These are phyloP conservation scores for Colletotrichum lindemuthianum DNA, from an alignment of 2,329 filamentous ascomycete species.

Conservation along the genomic window DNA sequence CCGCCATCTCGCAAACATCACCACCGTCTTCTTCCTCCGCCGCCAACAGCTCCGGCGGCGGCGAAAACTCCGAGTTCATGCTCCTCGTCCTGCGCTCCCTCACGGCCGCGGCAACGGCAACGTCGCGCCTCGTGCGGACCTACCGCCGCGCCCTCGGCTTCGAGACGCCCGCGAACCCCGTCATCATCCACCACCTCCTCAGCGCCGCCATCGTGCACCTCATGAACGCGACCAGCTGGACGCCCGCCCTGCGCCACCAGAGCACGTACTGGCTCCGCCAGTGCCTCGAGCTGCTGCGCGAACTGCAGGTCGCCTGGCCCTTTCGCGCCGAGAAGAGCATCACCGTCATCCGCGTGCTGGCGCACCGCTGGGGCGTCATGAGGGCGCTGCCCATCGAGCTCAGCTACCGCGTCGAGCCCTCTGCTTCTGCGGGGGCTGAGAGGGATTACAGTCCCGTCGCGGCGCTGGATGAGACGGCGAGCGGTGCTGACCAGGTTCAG, in stretches of 20 bases:
- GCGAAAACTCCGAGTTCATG: slow-evolving; percentile 25
- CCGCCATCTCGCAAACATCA: slow-evolving; percentile 9
- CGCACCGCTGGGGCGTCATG: slow-evolving; percentile 28
- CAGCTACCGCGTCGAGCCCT: slow-evolving; percentile 12
- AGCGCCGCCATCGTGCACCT: slow-evolving; percentile 36
- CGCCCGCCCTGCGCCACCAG: slow-evolving; percentile 26
- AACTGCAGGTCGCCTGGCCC: slow-evolving; percentile 18
- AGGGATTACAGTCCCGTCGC: background rate
- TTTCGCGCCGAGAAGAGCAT: slow-evolving; percentile 22
- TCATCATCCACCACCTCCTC: slow-evolving; percentile 36
- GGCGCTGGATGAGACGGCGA: background rate
- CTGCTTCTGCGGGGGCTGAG: background rate
- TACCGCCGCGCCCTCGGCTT: slow-evolving; percentile 33
- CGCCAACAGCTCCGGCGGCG: background rate
- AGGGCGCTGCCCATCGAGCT: slow-evolving; percentile 24
- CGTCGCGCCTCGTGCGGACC: slow-evolving; percentile 26
- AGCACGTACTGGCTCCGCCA: slow-evolving; percentile 36
- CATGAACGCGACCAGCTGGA: slow-evolving; percentile 35
- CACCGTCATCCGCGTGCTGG: slow-evolving; percentile 21
- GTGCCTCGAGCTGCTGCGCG: slow-evolving; percentile 31
- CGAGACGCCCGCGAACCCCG: slow-evolving; percentile 28
- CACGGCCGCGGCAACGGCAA: slow-evolving; percentile 31
- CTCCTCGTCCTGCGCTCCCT: slow-evolving; percentile 34
- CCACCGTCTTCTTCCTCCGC: background rate
- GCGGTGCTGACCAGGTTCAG: background rate